Evolutionary conservation across 352 stramenopile species (phyloP), one percentile per base, ranked within the genome.

Genomic region (Saprolegnia diclina): DNA sequence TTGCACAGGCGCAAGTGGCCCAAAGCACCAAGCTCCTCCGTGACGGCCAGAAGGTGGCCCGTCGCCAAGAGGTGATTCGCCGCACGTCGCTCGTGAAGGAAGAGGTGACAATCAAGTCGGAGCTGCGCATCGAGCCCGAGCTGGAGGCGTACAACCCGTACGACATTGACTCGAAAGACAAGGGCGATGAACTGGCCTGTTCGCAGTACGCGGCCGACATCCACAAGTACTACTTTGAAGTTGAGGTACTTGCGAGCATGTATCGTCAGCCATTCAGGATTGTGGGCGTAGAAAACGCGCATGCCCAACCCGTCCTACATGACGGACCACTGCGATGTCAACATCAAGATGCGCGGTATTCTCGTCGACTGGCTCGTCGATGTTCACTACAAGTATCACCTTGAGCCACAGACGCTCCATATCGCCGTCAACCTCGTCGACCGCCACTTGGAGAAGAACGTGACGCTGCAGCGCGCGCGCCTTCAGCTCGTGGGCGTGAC

Each of bases 281-380:
- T 71, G 11, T 22, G 1, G n/a, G 37, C 13, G 45, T 68, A 87
- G 80, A 90, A 89, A 64, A 70, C 72, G 32, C 79, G 77, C 71
- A 87, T 85, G 74, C 72, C 77, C 6, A 89, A 76, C 64, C 75
- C 81, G 19, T 81, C 74, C 16, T 94, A 90, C 73, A 94, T 94
- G 86, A 54, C 81, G 1, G 80, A 79, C 21, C 97, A 99, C 79
- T 81, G 87, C 18, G 95, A 99, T 72, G 97, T 99, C 76, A 99
- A 99, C 79, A 89, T 97, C 57, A 98, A 98, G 73, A 99, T 99
- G 97, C 88, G 97, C 52, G 90, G 96, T 21, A 99, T 99, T 64
- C 87, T 99, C 42, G 90, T 99, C 45, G 97, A 99, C 81, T 99
- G 98, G 98, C 88, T 99, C 38, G 92, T 99, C 7, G 87, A 94